Percentiles rank a stretch among this genome's conserved stretches.
Conservation (phyloP, 1,284 basidiomycete species). For the Taiwanofungus camphoratus region DNA sequence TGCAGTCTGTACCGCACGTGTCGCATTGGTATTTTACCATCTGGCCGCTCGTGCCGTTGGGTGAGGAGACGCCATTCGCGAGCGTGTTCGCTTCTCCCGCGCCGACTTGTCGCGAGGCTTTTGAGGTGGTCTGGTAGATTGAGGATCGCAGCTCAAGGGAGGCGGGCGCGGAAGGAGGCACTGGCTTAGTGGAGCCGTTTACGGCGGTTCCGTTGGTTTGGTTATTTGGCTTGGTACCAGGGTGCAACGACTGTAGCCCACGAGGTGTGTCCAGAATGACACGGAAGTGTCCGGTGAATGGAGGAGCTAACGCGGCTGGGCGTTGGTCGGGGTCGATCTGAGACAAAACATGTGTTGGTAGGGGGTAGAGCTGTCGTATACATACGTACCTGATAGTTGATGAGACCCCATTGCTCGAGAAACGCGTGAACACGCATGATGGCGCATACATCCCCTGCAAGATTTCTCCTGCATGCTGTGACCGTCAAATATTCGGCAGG, state of each 20-base stretch:
- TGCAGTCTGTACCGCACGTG: slow-evolving; percentile 93
- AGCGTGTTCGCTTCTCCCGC: slow-evolving; percentile 60
- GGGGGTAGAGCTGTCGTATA: background rate
- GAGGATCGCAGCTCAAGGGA: slow-evolving; percentile 81
- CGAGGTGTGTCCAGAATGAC: slow-evolving; percentile 96
- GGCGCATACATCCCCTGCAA: slow-evolving; percentile 97
- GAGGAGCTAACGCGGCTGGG: slow-evolving; percentile 90
- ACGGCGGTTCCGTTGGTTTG: slow-evolving; percentile 35
- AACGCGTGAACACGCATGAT: slow-evolving; percentile 99
- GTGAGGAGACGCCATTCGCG: slow-evolving; percentile 50
- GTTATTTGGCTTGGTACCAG: slow-evolving; percentile 67
- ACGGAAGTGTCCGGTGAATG: slow-evolving; percentile 98
- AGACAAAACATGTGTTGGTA: background rate
- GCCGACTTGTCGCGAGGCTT: slow-evolving; percentile 66
- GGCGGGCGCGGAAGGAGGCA: slow-evolving; percentile 49
- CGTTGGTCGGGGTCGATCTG: slow-evolving; percentile 97
- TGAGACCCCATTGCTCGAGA: slow-evolving; percentile 97
- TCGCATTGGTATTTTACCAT: slow-evolving; percentile 75
- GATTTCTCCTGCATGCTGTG: slow-evolving; percentile 92
- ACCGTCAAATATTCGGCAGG: slow-evolving; percentile 97
- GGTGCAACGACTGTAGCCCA: slow-evolving; percentile 92
- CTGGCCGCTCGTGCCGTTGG: slow-evolving; percentile 36
- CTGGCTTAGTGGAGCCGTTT: slow-evolving; percentile 46
- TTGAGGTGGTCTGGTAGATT: slow-evolving; percentile 85
- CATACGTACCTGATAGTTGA: slow-evolving; percentile 89